These are phyloP conservation scores for Coniochaeta sp. DNA, from an alignment of 2,329 filamentous ascomycete genomes.

Conservation along the genomic window DNA sequence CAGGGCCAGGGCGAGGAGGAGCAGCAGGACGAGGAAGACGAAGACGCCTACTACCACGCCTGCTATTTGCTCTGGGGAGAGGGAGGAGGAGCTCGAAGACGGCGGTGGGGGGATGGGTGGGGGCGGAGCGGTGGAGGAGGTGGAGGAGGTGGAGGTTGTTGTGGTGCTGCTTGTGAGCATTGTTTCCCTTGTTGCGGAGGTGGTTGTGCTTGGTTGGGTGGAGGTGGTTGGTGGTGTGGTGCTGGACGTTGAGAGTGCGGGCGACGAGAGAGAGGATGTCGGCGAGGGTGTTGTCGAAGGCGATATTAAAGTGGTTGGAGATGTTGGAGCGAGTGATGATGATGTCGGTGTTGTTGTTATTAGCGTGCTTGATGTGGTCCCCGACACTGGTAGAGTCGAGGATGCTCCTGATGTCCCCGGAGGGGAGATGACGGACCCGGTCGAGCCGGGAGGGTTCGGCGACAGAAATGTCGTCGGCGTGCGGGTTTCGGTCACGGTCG, in stretches of 20 bases:
- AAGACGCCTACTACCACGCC: slow-evolving; percentile 18
- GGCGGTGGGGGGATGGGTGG: too few relatives aligned
- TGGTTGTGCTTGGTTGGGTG: neutral
- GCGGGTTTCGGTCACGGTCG: neutral
- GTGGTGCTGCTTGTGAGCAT: slow-evolving; percentile 1
- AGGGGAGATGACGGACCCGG: neutral
- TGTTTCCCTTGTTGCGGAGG: neutral
- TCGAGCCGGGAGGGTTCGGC: neutral
- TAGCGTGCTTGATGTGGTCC: neutral
- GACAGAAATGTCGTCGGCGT: neutral
- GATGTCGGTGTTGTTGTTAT: neutral
- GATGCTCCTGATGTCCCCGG: neutral
- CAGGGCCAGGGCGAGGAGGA: slow-evolving; percentile 13
- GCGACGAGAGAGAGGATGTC: neutral
- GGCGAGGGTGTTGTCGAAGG: neutral
- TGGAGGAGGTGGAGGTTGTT: neutral
- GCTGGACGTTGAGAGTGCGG: too few relatives aligned
- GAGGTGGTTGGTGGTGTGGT: neutral
- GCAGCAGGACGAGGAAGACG: slow-evolving; percentile 15
- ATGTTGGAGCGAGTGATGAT: neutral
- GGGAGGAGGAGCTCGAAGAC: slow-evolving; percentile 5
- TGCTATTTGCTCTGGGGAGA: slow-evolving; percentile 19
- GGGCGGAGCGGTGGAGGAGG: slow-evolving; percentile 2
- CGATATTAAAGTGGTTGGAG: neutral
- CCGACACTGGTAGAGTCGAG: neutral